Evolutionary conservation across 2,329 filamentous ascomycete genomes (phyloP).

Genomic region (Byssothecium circinans): DNA sequence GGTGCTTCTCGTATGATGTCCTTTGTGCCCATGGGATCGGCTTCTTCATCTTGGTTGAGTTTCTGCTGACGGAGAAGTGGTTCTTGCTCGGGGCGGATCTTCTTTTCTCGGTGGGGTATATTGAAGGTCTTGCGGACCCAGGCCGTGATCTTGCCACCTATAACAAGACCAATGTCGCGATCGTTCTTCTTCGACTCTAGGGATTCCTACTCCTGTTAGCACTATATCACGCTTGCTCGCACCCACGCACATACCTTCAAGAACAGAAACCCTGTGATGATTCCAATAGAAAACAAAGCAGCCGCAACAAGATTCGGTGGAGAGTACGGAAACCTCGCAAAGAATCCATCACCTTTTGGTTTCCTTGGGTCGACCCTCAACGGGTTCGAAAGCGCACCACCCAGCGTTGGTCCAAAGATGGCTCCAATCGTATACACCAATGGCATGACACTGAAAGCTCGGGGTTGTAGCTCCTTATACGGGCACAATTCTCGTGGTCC

Average conservation of each 20-base stretch:
- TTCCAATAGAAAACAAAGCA: constrained; percentile 75
- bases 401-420: constrained; percentile 83
- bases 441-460: constrained; percentile 92
- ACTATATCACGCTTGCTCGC: background rate
- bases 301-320: constrained; percentile 82
- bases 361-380: constrained; percentile 70
- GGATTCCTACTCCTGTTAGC: constrained; percentile 64
- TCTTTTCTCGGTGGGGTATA: constrained; percentile 13
- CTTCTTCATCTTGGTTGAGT: constrained; percentile 17
- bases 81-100: constrained; percentile 23
- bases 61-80: constrained; percentile 34
- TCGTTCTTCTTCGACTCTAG: constrained; percentile 69
- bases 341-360: constrained; percentile 65
- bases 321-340: constrained; percentile 77
- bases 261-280: constrained; percentile 74
- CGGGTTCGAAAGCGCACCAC: constrained; percentile 82
- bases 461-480: constrained; percentile 79
- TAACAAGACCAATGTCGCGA: constrained; percentile 72
- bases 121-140: constrained; percentile 26
- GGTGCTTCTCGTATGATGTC: constrained; percentile 14
- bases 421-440: constrained; percentile 85
- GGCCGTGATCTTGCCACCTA: constrained; percentile 66
- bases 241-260: constrained; percentile 58
- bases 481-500: constrained; percentile 95
- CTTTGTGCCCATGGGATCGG: constrained; percentile 2